These are phyloP conservation scores for Coix lacrymajobi DNA, from an alignment of 176 grass and related monocot genomes.

Conservation along the genomic window DNA sequence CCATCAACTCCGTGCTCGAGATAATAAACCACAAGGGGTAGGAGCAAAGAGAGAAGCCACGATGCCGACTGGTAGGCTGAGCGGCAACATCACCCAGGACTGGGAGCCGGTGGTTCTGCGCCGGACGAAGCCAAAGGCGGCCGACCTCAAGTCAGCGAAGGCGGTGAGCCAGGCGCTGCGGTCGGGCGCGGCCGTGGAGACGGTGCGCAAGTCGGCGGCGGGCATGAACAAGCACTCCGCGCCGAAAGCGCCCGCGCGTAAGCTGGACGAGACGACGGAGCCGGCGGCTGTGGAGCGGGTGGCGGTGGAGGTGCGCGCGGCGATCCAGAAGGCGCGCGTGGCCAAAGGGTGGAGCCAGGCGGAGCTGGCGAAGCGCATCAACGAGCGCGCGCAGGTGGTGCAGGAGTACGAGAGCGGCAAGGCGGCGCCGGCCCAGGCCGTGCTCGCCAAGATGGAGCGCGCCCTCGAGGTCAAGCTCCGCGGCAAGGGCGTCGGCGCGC, in stretches of 20 bases:
- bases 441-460: conserved; percentile 90
- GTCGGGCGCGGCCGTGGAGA: conserved; percentile 58
- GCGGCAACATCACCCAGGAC: conserved; percentile 71
- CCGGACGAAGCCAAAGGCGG: conserved; percentile 47
- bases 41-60: too few species aligned
- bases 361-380: conserved; percentile 82
- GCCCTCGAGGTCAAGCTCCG: conserved; percentile 78
- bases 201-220: conserved; percentile 55
- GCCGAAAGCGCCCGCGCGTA: conserved; percentile 30
- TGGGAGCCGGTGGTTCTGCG: conserved; percentile 88
- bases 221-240: conserved; percentile 54
- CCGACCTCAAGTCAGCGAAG: conserved; percentile 62
- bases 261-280: conserved; percentile 82
- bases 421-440: conserved; percentile 65
- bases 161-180: conserved; percentile 72
- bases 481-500: conserved; percentile 45
- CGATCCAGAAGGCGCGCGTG: conserved; percentile 74
- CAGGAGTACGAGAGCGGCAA: conserved; percentile 88
- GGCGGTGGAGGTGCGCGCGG: conserved; percentile 45
- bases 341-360: conserved; percentile 88
- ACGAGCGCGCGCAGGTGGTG: conserved; percentile 71
- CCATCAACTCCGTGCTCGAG: neutral
- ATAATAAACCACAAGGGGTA: neutral
- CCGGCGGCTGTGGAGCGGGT: conserved; percentile 56
- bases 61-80: conserved; percentile 50